Evolutionary conservation across 495 filamentous ascomycete genomes (phyloP).

Genomic region (Aspergillus biplanus): DNA sequence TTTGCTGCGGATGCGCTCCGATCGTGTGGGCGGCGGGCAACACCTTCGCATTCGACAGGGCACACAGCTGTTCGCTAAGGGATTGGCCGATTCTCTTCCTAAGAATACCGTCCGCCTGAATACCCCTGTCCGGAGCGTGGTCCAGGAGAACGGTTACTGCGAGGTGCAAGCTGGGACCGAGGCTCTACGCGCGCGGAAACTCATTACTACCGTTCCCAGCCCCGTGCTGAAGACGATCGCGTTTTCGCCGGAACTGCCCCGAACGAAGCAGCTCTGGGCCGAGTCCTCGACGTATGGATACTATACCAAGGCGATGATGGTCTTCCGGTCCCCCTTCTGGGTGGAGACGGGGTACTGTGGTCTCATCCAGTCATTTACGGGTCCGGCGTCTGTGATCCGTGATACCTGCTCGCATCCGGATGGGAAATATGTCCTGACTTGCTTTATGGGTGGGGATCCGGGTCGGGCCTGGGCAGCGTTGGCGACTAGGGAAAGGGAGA

Average conservation of each 20-base stretch:
- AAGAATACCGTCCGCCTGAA: conserved; percentile 27
- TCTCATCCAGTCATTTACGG: conserved; percentile 34
- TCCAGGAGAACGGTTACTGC: conserved; percentile 1
- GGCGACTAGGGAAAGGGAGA: conserved; percentile 18
- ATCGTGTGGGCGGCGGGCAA: conserved; percentile 46
- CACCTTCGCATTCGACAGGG: conserved; percentile 43
- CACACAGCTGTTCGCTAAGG: conserved; percentile 36
- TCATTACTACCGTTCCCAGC: conserved; percentile 43
- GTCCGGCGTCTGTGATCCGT: conserved; percentile 41
- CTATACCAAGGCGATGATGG: conserved; percentile 43
- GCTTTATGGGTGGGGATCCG: conserved; percentile 40
- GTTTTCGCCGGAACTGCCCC: conserved; percentile 36
- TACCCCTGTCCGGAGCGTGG: conserved; percentile 22
- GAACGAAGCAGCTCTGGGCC: conserved; percentile 22
- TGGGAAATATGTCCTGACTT: conserved; percentile 42
- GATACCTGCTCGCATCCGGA: conserved; percentile 43
- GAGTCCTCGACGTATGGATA: conserved; percentile 34
- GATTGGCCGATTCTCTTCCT: conserved; percentile 28
- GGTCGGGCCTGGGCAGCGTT: conserved; percentile 37
- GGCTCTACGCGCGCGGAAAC: conserved; percentile 34
- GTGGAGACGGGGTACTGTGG: conserved; percentile 36
- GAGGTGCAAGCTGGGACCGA: neutral
- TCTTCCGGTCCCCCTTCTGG: conserved; percentile 47
- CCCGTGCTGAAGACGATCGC: conserved; percentile 35
- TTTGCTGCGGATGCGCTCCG: conserved; percentile 41